A percentile compares a stretch with the other conserved stretches of the same genome.
phyloP scores from a whole-genome alignment of 306 rosid genomes.

The Cyamopsis tetragonoloba region DNA sequence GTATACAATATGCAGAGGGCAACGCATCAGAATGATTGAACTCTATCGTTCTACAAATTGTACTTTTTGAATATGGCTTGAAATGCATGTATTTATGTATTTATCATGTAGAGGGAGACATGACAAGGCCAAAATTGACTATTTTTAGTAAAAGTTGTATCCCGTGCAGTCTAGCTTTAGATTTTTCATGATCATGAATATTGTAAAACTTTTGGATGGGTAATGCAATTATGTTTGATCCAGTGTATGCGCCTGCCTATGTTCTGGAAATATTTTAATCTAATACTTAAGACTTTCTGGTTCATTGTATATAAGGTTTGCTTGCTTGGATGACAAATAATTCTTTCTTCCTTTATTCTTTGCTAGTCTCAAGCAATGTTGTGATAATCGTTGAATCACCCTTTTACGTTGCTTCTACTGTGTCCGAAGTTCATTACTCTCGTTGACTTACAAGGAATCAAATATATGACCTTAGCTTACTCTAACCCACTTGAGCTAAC shows the following conservation, averaged over 20 bases:
- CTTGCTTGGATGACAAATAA: background rate
- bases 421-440: background rate
- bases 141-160: conserved; percentile 21
- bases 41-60: conserved; percentile 24
- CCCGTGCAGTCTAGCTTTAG: background rate
- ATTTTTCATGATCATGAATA: conserved; percentile 18
- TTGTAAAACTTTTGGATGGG: background rate
- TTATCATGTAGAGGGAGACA: background rate
- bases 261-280: background rate
- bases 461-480: background rate
- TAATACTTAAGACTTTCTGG: background rate
- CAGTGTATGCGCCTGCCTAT: background rate
- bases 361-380: background rate
- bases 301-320: background rate
- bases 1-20: conserved; percentile 29
- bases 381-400: background rate
- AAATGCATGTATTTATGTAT: background rate
- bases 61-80: conserved; percentile 20
- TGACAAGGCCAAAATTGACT: conserved; percentile 11
- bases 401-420: background rate
- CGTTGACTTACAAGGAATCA: background rate
- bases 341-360: background rate
- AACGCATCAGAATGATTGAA: conserved; percentile 20
- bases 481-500: background rate
- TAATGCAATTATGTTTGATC: conserved; percentile 8